Conservation (phyloP, 768 basidiomycete genomes). For the Tremella fuciformis region DNA sequence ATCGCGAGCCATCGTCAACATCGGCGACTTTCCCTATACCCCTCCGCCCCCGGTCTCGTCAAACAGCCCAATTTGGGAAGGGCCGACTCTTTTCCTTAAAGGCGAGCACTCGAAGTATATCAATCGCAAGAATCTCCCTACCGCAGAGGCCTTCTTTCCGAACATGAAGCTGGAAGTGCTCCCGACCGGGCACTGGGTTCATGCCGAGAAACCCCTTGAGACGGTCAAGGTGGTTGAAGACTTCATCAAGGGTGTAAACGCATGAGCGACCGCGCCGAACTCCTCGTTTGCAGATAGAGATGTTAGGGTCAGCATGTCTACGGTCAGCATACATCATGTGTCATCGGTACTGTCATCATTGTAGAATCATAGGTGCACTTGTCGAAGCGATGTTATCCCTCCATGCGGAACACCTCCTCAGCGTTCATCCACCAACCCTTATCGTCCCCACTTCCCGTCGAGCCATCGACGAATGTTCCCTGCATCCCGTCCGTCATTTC, state of each 20-base stretch:
- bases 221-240: conserved; percentile 53
- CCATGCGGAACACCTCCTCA: conserved; percentile 71
- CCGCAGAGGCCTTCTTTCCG: conserved; percentile 71
- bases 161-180: conserved; percentile 62
- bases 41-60: conserved; percentile 48
- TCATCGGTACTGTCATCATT: too few species aligned
- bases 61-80: conserved; percentile 56
- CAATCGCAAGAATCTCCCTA: conserved; percentile 65
- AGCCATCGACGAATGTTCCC: conserved; percentile 68
- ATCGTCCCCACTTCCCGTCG: conserved; percentile 65
- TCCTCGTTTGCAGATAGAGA: too few species aligned
- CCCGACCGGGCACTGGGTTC: conserved; percentile 86
- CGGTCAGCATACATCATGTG: too few species aligned
- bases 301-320: too few species aligned
- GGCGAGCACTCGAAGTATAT: conserved; percentile 78
- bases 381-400: conserved; percentile 39
- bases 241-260: conserved; percentile 43
- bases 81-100: conserved; percentile 70
- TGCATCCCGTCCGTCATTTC: conserved; percentile 70
- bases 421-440: conserved; percentile 64
- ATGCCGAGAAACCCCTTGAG: conserved; percentile 66
- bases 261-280: too few species aligned
- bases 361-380: not conserved
- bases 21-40: conserved; percentile 75
- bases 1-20: conserved; percentile 59